phyloP scores from a whole-genome alignment of 768 basidiomycete genomes.

The Chalciporus sphaerocephalus region DNA sequence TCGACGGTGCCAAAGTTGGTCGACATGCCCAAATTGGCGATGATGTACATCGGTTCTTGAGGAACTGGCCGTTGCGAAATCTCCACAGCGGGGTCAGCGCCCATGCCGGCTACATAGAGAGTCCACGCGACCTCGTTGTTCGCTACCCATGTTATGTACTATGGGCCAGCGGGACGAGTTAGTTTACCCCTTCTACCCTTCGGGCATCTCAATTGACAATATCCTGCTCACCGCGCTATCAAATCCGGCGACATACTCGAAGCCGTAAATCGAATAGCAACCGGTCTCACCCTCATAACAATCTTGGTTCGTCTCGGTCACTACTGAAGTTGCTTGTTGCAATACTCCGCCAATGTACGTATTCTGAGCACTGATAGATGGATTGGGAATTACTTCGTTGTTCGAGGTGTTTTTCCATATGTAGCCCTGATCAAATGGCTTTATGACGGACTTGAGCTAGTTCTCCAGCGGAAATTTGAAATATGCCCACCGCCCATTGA shows the following conservation, averaged over 20 bases:
- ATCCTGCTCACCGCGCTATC: conserved; percentile 51
- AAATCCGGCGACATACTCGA: conserved; percentile 64
- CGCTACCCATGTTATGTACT: conserved; percentile 87
- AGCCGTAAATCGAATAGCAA: conserved; percentile 76
- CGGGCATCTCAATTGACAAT: background rate
- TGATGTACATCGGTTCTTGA: conserved; percentile 78
- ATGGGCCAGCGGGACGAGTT: background rate
- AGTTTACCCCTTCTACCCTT: background rate
- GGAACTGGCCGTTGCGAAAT: conserved; percentile 68
- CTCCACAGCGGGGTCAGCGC: conserved; percentile 51
- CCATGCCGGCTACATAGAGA: conserved; percentile 63
- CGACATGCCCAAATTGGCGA: conserved; percentile 58
- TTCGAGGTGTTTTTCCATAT: conserved; percentile 56
- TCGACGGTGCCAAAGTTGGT: conserved; percentile 57
- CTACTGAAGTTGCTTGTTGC: conserved; percentile 77
- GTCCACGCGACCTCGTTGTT: conserved; percentile 71
- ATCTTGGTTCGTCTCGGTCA: conserved; percentile 59
- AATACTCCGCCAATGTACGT: conserved; percentile 61
- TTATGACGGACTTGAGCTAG: background rate
- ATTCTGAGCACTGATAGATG: conserved; percentile 53
- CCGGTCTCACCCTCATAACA: conserved; percentile 63
- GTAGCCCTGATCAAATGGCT: conserved; percentile 79
- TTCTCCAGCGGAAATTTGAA: conserved; percentile 5
- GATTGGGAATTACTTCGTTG: conserved; percentile 56
- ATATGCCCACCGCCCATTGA: conserved; percentile 67